Evolutionary conservation across 768 basidiomycete species (phyloP).

Genomic region (Kwoniella heveanensis): DNA sequence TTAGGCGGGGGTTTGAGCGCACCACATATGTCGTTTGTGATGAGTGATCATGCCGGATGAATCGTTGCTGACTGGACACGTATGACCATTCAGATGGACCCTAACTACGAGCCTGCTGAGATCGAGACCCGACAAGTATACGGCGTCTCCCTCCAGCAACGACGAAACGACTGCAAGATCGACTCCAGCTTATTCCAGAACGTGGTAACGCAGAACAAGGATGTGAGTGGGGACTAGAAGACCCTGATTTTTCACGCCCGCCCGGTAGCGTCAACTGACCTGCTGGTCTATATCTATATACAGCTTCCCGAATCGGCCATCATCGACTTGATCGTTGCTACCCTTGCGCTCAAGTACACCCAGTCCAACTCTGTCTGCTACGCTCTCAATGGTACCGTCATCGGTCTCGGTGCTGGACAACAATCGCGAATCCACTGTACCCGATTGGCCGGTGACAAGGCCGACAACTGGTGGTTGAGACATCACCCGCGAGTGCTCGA

Average conservation of each 20-base stretch:
- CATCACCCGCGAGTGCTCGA: conserved; percentile 91
- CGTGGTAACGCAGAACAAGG: conserved; percentile 83
- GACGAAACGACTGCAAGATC: conserved; percentile 86
- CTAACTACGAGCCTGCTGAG: conserved; percentile 72
- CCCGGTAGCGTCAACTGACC: too few relatives aligned
- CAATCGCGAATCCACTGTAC: conserved; percentile 99
- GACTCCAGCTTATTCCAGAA: conserved; percentile 77
- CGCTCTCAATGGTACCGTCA: conserved; percentile 83
- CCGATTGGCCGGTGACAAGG: conserved; percentile 92
- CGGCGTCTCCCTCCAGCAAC: conserved; percentile 85
- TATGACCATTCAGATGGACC: conserved; percentile 79
- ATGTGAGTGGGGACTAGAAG: conserved; percentile 61
- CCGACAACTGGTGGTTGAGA: conserved; percentile 99
- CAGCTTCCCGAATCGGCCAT: conserved; percentile 76
- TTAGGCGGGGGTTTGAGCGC: not conserved
- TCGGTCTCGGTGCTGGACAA: conserved; percentile 96
- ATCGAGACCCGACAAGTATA: conserved; percentile 94
- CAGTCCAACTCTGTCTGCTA: conserved; percentile 99
- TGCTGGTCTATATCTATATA: not conserved
- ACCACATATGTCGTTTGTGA: too few relatives aligned
- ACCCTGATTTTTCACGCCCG: too few relatives aligned
- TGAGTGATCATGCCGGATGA: not conserved
- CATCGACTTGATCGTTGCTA: conserved; percentile 93
- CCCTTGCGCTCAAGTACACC: conserved; percentile 95
- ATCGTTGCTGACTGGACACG: not conserved